These are phyloP conservation scores for Alnus glutinosa DNA, from an alignment of 306 rosid species.

Conservation along the genomic window DNA sequence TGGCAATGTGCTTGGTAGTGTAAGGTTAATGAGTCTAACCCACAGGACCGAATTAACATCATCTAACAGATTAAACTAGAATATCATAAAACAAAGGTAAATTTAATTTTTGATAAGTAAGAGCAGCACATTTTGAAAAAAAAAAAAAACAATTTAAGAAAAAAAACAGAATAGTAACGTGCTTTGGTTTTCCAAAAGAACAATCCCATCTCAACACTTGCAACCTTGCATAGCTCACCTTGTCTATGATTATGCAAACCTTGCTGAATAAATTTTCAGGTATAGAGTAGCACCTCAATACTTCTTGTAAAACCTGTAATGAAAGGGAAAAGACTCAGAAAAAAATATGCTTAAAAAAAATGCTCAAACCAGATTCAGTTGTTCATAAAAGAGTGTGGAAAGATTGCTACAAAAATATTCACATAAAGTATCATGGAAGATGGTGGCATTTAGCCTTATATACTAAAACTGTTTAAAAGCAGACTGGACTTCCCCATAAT, in stretches of 20 bases:
- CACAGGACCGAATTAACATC: not conserved
- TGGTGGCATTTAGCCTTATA: slow-evolving; percentile 12
- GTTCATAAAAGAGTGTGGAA: not conserved
- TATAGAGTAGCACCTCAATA: slow-evolving; percentile 63
- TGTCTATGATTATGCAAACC: slow-evolving; percentile 93
- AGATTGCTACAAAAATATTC: not conserved
- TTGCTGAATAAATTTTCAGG: slow-evolving; percentile 81
- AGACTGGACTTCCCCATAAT: slow-evolving; percentile 11
- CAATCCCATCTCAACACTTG: slow-evolving; percentile 11
- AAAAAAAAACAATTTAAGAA: not conserved
- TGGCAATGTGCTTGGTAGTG: not conserved
- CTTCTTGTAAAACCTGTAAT: slow-evolving; percentile 86
- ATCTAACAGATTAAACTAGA: not conserved
- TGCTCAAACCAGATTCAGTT: not conserved
- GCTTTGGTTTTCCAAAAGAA: not conserved
- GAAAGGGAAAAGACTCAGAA: slow-evolving; percentile 6
- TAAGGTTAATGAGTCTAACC: not conserved
- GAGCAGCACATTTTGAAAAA: not conserved
- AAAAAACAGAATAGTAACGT: not conserved
- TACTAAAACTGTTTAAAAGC: slow-evolving; percentile 3
- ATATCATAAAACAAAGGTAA: not conserved
- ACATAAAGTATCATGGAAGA: not conserved
- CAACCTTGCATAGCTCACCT: slow-evolving; percentile 54
- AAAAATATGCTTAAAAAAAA: not conserved
- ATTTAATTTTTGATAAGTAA: too few species aligned